Conservation (phyloP, 2,329 filamentous ascomycete species). For the Dothistroma pini region DNA sequence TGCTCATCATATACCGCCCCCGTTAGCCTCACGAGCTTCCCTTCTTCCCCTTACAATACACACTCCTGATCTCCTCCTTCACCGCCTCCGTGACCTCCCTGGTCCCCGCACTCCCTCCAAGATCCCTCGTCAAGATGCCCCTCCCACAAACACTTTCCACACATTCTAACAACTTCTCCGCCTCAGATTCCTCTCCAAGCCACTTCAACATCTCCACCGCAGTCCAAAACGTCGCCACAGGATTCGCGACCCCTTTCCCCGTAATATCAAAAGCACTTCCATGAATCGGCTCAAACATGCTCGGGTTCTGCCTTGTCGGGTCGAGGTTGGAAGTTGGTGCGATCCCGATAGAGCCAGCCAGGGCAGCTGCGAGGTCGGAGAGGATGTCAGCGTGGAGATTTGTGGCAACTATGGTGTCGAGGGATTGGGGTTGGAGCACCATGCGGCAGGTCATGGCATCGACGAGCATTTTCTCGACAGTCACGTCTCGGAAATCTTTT, state of each 20-base stretch:
- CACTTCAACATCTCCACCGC: slow-evolving; percentile 57
- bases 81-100: slow-evolving; percentile 45
- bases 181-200: slow-evolving; percentile 54
- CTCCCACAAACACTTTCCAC: slow-evolving; percentile 53
- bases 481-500: slow-evolving; percentile 57
- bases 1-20: not conserved
- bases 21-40: not conserved
- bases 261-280: slow-evolving; percentile 58
- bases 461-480: slow-evolving; percentile 63
- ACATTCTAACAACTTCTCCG: slow-evolving; percentile 48
- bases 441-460: slow-evolving; percentile 65
- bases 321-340: slow-evolving; percentile 68
- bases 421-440: slow-evolving; percentile 56
- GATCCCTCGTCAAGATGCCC: slow-evolving; percentile 52
- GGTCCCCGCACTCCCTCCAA: slow-evolving; percentile 47
- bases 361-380: slow-evolving; percentile 66
- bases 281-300: slow-evolving; percentile 59
- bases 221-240: slow-evolving; percentile 58
- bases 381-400: slow-evolving; percentile 65
- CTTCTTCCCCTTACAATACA: slow-evolving; percentile 3
- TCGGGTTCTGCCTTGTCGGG: slow-evolving; percentile 57
- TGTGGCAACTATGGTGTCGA: slow-evolving; percentile 63
- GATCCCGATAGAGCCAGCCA: slow-evolving; percentile 68
- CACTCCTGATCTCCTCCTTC: slow-evolving; percentile 36
- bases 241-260: slow-evolving; percentile 59